These are phyloP conservation scores for Clausena lansium DNA, from an alignment of 345 rosid genomes.

Conservation along the genomic window DNA sequence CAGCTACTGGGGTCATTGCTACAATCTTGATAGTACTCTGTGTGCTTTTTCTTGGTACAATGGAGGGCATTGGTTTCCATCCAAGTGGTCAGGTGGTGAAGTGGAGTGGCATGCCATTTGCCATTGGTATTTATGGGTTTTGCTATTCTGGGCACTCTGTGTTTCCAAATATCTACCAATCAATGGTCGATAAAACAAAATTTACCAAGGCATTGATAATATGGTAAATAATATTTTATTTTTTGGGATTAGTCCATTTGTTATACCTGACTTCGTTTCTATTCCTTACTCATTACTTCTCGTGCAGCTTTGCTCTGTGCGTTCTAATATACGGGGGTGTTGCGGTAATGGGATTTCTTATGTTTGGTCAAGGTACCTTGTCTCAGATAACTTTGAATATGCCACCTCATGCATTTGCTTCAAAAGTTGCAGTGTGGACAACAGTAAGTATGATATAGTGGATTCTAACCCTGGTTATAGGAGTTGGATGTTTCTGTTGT, in stretches of 20 bases:
- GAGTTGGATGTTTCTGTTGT: neutral
- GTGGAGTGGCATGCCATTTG: constrained; percentile 85
- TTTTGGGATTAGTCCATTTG: constrained; percentile 9
- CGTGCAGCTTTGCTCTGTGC: constrained; percentile 69
- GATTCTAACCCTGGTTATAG: neutral
- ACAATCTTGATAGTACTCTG: constrained; percentile 59
- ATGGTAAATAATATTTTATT: constrained; percentile 40
- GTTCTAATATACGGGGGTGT: constrained; percentile 65
- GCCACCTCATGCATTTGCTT: constrained; percentile 57
- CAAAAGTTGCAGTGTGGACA: constrained; percentile 81
- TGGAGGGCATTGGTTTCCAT: constrained; percentile 72
- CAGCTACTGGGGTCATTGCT: constrained; percentile 90
- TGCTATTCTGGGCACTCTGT: constrained; percentile 86
- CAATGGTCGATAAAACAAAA: constrained; percentile 91
- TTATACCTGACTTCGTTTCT: neutral
- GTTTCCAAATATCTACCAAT: constrained; percentile 90
- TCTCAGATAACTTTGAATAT: constrained; percentile 89
- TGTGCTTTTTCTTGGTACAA: constrained; percentile 53
- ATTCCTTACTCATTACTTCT: constrained; percentile 2
- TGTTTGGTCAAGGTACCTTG: constrained; percentile 82
- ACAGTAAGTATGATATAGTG: constrained; percentile 50
- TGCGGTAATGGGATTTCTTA: constrained; percentile 77
- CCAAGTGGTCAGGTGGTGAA: constrained; percentile 63
- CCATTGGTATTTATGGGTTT: constrained; percentile 80
- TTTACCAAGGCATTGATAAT: constrained; percentile 60